Base-by-base conservation (phyloP, 106 monocot genomes). In the Dendrobium chrysotoxum region DNA sequence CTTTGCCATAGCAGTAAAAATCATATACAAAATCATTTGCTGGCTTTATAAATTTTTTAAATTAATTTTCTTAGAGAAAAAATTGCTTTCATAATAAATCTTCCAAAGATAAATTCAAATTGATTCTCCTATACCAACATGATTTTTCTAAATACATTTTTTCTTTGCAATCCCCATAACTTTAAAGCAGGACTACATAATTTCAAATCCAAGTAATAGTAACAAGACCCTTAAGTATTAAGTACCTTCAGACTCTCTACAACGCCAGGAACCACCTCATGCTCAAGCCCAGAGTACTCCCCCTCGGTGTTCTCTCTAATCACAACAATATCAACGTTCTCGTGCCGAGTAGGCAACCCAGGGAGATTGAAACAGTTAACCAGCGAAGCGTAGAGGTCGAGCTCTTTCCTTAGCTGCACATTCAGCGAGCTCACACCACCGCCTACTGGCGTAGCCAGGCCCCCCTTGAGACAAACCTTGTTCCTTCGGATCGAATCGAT, bases 251-350 rank as follows among this genome's bases (percentile, higher is more conserved):
- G 82, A 77, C 82, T 88, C 77, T 88, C 88, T 1, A 88, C 88
- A 61, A 88, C 88, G 13, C 88, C 88, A 4, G 88, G 88, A 30
- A 88, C 88, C 26, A 88, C 88, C 82, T 88, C 88, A 72, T 88
- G 88, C 88, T 88, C 88, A 28, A 88, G 80, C 45, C 88, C 88
- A 45, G 88, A 79, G 78, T 88, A 88, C 73, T 88, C 88, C 28
- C 88, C 88, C 72, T 88, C 88, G 12, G 88, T 88, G 45, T 88
- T 88, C 82, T 88, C 88, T 72, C 85, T 80, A 66, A 88, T 85
- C 44, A 88, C 88, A 18, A 88, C 88, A 40, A 88, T 88, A 50
- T 88, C 85, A n/a, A 88, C 88, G 64, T 80, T 83, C 77, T 85
- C 82, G 53, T 88, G 88, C 42, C 88, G 39, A 13, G 88, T 85